A percentile compares a stretch with the other conserved stretches of the same genome.
Conservation (phyloP, 345 rosid genomes). For the Psidium friedrichsthalianum region DNA sequence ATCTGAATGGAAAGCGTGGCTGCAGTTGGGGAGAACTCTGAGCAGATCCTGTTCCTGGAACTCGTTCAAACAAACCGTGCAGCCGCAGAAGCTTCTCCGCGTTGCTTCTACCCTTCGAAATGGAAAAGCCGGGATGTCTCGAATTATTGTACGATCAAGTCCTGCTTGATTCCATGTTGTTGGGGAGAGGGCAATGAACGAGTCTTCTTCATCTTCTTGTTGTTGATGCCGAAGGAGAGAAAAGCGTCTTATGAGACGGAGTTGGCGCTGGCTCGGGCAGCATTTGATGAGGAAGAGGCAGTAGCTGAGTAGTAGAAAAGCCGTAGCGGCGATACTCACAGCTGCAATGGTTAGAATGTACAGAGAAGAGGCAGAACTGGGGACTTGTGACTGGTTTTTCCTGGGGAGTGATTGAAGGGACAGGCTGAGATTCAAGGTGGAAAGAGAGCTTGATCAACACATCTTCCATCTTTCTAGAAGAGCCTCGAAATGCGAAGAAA, state of each 20-base stretch:
- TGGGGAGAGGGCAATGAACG: constrained; percentile 55
- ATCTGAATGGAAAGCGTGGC: constrained; percentile 50
- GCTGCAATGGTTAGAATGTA: constrained; percentile 31
- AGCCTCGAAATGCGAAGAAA: neutral
- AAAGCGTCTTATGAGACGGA: constrained; percentile 20
- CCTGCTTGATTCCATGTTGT: constrained; percentile 33
- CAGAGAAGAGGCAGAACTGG: constrained; percentile 23
- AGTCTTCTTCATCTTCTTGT: constrained; percentile 16
- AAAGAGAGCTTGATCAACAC: neutral
- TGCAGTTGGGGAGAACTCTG: constrained; percentile 45
- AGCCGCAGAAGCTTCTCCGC: constrained; percentile 18
- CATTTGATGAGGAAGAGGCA: constrained; percentile 30
- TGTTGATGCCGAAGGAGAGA: constrained; percentile 7
- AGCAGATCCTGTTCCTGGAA: constrained; percentile 47
- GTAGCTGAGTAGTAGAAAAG: constrained; percentile 32
- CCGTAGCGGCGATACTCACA: constrained; percentile 21
- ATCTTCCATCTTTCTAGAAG: neutral
- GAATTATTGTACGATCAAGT: constrained; percentile 37
- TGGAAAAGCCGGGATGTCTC: constrained; percentile 37
- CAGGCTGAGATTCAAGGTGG: constrained; percentile 4
- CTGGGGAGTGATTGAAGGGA: constrained; percentile 2
- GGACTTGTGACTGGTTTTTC: constrained; percentile 5
- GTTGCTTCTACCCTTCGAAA: constrained; percentile 17
- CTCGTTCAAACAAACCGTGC: constrained; percentile 57
- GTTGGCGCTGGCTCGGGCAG: constrained; percentile 24